Percentiles rank a stretch among this genome's conserved stretches.
phyloP scores from a whole-genome alignment of 2,329 filamentous ascomycete genomes.

The Mariannaea elegans region DNA sequence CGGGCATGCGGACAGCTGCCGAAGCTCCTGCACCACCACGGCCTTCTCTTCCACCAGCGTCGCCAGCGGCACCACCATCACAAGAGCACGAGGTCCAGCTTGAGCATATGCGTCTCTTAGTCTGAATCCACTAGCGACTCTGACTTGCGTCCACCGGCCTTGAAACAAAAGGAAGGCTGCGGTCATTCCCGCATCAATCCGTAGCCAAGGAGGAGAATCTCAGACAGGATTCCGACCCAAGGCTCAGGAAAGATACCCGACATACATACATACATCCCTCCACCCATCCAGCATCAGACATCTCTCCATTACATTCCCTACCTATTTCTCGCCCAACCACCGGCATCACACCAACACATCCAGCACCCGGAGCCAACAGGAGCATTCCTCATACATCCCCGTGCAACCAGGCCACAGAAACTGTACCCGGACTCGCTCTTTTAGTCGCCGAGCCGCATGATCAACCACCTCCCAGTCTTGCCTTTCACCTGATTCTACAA shows the following conservation, averaged over 20 bases:
- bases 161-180: conserved; percentile 25
- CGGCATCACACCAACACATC: conserved; percentile 34
- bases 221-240: conserved; percentile 12
- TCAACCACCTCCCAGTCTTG: conserved; percentile 22
- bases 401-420: conserved; percentile 33
- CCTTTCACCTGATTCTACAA: conserved; percentile 34
- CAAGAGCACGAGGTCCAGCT: conserved; percentile 33
- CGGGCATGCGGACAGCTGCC: conserved; percentile 29
- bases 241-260: conserved; percentile 10
- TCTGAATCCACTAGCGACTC: conserved; percentile 25
- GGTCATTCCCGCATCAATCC: conserved; percentile 17
- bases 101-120: conserved; percentile 32
- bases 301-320: conserved; percentile 17
- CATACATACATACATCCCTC: conserved; percentile 8
- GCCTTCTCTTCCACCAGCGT: conserved; percentile 26
- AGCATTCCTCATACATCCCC: conserved; percentile 28
- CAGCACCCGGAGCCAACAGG: conserved; percentile 30
- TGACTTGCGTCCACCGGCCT: conserved; percentile 32
- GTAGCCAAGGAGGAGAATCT: conserved; percentile 17
- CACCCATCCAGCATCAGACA: conserved; percentile 6
- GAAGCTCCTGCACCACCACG: conserved; percentile 31
- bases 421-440: conserved; percentile 25
- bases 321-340: conserved; percentile 17
- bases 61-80: conserved; percentile 30
- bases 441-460: conserved; percentile 38